phyloP scores from a whole-genome alignment of 73 alveolate genomes.

The Halteria grandinella region DNA sequence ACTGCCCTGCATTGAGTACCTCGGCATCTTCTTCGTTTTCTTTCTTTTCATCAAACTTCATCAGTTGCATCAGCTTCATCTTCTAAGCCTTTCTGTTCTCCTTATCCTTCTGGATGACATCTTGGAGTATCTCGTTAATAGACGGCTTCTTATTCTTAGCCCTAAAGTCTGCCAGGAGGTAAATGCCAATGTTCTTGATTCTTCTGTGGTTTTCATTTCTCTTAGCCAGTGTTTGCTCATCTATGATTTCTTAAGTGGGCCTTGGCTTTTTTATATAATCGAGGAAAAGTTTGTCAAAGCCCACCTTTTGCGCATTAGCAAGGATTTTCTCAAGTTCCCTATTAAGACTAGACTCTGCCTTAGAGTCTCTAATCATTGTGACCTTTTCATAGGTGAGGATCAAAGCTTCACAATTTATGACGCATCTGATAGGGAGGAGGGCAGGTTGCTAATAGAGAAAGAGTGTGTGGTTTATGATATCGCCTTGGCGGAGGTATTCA shows the following conservation, averaged over 20 bases:
- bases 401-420: neutral
- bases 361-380: neutral
- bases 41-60: neutral
- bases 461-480: constrained; percentile 4
- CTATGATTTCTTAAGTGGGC: neutral
- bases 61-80: neutral
- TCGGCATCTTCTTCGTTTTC: constrained; percentile 7
- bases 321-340: neutral
- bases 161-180: constrained; percentile 4
- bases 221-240: neutral
- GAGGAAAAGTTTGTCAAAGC: neutral
- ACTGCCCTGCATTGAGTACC: no score
- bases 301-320: neutral
- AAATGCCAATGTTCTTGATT: neutral
- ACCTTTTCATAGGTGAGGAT: constrained; percentile 9
- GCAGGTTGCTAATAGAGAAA: neutral
- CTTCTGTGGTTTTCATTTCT: constrained; percentile 4
- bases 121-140: neutral
- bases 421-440: constrained; percentile 6
- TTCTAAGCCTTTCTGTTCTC: neutral
- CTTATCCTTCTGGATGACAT: neutral
- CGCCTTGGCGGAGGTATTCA: neutral
- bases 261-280: neutral
- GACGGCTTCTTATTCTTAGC: neutral
- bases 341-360: neutral